phyloP scores from a whole-genome alignment of 2,329 filamentous ascomycete genomes.

The Paraphoma sp. region DNA sequence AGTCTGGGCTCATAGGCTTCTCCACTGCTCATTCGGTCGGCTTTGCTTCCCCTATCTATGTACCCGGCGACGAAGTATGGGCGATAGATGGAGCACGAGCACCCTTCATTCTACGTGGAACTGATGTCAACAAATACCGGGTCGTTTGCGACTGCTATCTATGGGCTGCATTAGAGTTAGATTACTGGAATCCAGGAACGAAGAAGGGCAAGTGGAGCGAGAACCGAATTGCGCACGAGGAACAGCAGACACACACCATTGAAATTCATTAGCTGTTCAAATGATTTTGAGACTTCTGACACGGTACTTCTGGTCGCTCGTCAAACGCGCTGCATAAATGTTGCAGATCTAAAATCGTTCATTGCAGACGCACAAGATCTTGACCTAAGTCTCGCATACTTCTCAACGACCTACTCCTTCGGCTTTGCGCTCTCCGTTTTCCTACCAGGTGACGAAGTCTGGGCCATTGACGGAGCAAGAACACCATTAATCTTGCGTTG shows the following conservation, averaged over 20 bases:
- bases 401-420: slow-evolving; percentile 1
- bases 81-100: slow-evolving; percentile 10
- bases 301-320: no score
- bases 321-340: no score
- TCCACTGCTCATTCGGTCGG: no score
- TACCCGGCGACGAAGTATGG: slow-evolving; percentile 2
- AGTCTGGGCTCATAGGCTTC: no score
- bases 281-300: no score
- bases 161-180: slow-evolving; percentile 9
- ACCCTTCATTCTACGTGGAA: slow-evolving; percentile 5
- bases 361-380: no score
- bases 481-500: slow-evolving; percentile 6
- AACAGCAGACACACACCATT: no score
- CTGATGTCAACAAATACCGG: not conserved
- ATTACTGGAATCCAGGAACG: slow-evolving; percentile 12
- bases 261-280: no score
- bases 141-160: slow-evolving; percentile 14
- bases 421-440: not conserved
- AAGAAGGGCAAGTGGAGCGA: slow-evolving; percentile 9
- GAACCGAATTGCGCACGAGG: no score
- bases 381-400: not conserved
- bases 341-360: not conserved
- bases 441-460: slow-evolving; percentile 1
- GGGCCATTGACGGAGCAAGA: slow-evolving; percentile 8
- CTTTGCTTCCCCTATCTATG: not conserved